Evolutionary conservation across 2,329 filamentous ascomycete species (phyloP).

Genomic region (Nannizziopsis barbatae): DNA sequence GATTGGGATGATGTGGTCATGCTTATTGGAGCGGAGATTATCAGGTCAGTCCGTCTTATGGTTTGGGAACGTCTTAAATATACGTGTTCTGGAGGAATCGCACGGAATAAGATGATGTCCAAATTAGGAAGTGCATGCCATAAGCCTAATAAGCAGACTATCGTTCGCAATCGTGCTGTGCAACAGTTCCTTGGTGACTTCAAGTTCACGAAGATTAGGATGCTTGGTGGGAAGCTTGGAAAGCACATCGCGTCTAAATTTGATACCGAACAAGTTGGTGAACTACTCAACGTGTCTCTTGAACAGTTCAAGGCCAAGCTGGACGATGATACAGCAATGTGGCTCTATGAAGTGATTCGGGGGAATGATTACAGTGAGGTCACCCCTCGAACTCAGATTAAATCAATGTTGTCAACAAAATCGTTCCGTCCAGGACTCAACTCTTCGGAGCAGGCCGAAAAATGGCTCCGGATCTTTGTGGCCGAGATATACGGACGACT

Average conservation of each 20-base stretch:
- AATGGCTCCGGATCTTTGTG: constrained; percentile 83
- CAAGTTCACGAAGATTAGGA: constrained; percentile 91
- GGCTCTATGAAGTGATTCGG: constrained; percentile 75
- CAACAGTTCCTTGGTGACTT: constrained; percentile 68
- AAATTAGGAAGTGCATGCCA: constrained; percentile 85
- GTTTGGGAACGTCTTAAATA: constrained; percentile 65
- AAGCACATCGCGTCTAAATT: constrained; percentile 75
- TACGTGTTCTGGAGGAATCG: constrained; percentile 83
- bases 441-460: constrained; percentile 61
- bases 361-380: constrained; percentile 83
- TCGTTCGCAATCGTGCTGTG: constrained; percentile 78
- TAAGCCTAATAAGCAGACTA: constrained; percentile 88
- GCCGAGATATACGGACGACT: constrained; percentile 84
- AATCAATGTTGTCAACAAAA: constrained; percentile 94
- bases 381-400: constrained; percentile 82
- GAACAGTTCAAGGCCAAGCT: constrained; percentile 67
- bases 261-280: constrained; percentile 65
- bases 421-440: constrained; percentile 81
- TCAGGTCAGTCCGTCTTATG: constrained; percentile 59
- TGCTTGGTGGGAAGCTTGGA: constrained; percentile 88
- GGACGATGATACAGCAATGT: constrained; percentile 71
- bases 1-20: constrained; percentile 96
- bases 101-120: constrained; percentile 86
- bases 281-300: constrained; percentile 60
- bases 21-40: constrained; percentile 77